phyloP scores from a whole-genome alignment of 2,329 filamentous ascomycete species.

The Penicillium sp. region DNA sequence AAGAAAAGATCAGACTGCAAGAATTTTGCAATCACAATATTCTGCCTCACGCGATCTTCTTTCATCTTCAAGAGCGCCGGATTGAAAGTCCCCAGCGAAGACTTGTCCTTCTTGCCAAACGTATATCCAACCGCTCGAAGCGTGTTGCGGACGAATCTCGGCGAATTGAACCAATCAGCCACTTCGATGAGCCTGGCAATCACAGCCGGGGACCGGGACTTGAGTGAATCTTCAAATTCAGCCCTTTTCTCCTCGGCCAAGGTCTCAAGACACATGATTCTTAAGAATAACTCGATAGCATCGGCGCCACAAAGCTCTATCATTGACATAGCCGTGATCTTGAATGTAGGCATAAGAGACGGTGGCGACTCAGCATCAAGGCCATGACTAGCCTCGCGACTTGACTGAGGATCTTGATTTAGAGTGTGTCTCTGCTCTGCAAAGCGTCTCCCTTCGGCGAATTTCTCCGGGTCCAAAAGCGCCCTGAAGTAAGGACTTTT shows the following conservation, averaged over 20 bases:
- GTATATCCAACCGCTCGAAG: slow-evolving; percentile 25
- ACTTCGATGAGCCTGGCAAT: slow-evolving; percentile 31
- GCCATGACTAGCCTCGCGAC: background rate
- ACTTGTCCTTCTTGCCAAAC: slow-evolving; percentile 30
- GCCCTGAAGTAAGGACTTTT: slow-evolving; percentile 39
- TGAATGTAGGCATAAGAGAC: slow-evolving; percentile 24
- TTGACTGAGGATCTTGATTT: background rate
- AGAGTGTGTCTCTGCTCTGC: slow-evolving; percentile 25
- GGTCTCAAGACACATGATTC: slow-evolving; percentile 26
- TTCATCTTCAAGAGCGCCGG: slow-evolving; percentile 25
- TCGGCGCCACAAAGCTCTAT: slow-evolving; percentile 27
- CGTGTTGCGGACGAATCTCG: slow-evolving; percentile 18
- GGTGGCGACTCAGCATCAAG: no score
- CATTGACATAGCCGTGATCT: slow-evolving; percentile 24
- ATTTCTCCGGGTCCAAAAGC: slow-evolving; percentile 40
- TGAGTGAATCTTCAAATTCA: slow-evolving; percentile 24
- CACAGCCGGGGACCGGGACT: slow-evolving; percentile 25
- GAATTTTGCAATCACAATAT: slow-evolving; percentile 34
- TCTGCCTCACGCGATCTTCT: slow-evolving; percentile 39
- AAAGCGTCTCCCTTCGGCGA: slow-evolving; percentile 37
- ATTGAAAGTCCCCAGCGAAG: slow-evolving; percentile 21
- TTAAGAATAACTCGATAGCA: slow-evolving; percentile 32
- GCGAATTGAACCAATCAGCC: slow-evolving; percentile 34
- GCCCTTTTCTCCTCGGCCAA: slow-evolving; percentile 16
- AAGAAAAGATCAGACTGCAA: slow-evolving; percentile 26